Percentiles rank a stretch among this genome's conserved stretches.
Evolutionary conservation across 129 eudicot genomes (phyloP).

Genomic region (Tagetes patula): DNA sequence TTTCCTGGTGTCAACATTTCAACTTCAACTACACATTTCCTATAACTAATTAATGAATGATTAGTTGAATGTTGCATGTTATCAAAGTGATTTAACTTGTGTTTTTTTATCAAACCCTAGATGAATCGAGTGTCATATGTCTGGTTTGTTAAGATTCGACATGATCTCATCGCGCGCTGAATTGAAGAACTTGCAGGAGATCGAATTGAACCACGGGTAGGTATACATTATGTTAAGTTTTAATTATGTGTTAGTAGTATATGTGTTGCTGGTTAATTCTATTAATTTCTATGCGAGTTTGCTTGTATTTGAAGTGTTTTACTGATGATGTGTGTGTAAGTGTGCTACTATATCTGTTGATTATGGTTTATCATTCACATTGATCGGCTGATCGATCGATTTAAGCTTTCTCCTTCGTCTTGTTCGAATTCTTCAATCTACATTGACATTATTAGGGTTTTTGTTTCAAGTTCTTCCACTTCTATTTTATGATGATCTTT

Average conservation of each 20-base stretch:
- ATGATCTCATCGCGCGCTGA: slow-evolving; percentile 4
- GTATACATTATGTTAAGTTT: slow-evolving; percentile 36
- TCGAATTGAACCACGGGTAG: slow-evolving; percentile 15
- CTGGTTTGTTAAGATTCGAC: slow-evolving; percentile 23
- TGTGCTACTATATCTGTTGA: slow-evolving; percentile 30
- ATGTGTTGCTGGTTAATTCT: slow-evolving; percentile 35
- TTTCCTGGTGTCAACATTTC: slow-evolving; percentile 49
- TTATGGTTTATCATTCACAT: slow-evolving; percentile 24
- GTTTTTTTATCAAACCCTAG: slow-evolving; percentile 11
- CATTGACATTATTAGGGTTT: not conserved
- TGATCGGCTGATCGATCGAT: slow-evolving; percentile 28
- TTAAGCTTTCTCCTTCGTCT: not conserved
- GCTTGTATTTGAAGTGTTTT: slow-evolving; percentile 31
- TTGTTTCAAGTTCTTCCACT: not conserved
- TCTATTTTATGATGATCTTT: not conserved
- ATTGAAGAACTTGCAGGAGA: slow-evolving; percentile 24
- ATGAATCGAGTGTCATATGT: slow-evolving; percentile 24
- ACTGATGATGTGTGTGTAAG: slow-evolving; percentile 28
- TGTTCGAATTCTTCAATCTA: not conserved
- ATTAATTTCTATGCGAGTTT: slow-evolving; percentile 30
- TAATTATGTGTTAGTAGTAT: slow-evolving; percentile 20
- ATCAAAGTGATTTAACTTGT: slow-evolving; percentile 27
- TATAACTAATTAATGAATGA: slow-evolving; percentile 19
- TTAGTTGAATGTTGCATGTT: slow-evolving; percentile 23
- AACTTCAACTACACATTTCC: slow-evolving; percentile 52